A percentile compares a stretch with the other conserved stretches of the same genome.
Evolutionary conservation across 345 rosid species (phyloP).

Genomic region (Noccaea caerulescens): DNA sequence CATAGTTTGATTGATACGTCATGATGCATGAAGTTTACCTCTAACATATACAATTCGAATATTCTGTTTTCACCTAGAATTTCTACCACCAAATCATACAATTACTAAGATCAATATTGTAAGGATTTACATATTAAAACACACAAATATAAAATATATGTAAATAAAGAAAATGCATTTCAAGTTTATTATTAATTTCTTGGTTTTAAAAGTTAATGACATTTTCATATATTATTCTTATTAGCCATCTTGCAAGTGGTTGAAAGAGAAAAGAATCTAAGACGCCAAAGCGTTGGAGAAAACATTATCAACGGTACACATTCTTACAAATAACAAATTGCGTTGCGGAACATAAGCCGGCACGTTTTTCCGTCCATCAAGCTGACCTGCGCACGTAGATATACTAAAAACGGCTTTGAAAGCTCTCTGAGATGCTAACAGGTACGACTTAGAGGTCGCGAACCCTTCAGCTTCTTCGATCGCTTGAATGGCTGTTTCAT

Average conservation of each 20-base stretch:
- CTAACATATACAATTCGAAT: background rate
- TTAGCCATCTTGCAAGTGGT: background rate
- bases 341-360: constrained; percentile 25
- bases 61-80: background rate
- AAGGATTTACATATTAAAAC: too few species aligned
- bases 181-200: background rate
- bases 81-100: background rate
- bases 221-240: background rate
- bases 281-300: constrained; percentile 20
- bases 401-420: constrained; percentile 15
- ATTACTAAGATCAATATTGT: background rate
- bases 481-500: constrained; percentile 12
- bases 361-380: constrained; percentile 13
- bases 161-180: background rate
- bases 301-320: constrained; percentile 28
- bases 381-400: constrained; percentile 9
- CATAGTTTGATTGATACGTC: background rate
- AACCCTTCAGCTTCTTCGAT: constrained; percentile 22
- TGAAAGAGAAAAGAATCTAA: constrained; percentile 11
- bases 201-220: background rate
- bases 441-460: background rate
- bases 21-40: background rate
- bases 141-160: background rate
- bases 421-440: constrained; percentile 14
- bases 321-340: constrained; percentile 14